Evolutionary conservation across 306 rosid species (phyloP).

Genomic region (Acacia crassicarpa): DNA sequence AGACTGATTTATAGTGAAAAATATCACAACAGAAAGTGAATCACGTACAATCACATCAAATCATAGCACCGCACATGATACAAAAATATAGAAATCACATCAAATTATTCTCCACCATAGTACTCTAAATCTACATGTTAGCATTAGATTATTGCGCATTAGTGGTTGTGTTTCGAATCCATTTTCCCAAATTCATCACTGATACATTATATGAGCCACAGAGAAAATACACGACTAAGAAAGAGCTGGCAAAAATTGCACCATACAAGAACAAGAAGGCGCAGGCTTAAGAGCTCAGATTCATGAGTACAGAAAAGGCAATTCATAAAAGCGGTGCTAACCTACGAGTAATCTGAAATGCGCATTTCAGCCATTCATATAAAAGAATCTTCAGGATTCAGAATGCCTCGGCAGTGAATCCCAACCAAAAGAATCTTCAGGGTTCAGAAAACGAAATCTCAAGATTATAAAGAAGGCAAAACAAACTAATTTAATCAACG

Average conservation of each 20-base stretch:
- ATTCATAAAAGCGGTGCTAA: background rate
- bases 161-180: slow-evolving; percentile 8
- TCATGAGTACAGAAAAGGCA: slow-evolving; percentile 30
- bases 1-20: slow-evolving; percentile 6
- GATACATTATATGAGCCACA: background rate
- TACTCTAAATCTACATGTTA: background rate
- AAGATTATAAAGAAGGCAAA: background rate
- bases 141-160: background rate
- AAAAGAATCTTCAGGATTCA: background rate
- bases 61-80: background rate
- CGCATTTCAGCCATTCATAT: background rate
- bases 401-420: background rate
- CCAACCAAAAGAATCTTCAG: background rate
- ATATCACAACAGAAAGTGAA: slow-evolving; percentile 12
- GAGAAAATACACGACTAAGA: background rate
- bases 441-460: background rate
- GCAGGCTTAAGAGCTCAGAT: slow-evolving; percentile 20
- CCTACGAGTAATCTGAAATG: slow-evolving; percentile 25
- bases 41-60: background rate
- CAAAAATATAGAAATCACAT: slow-evolving; percentile 8
- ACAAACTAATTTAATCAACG: background rate
- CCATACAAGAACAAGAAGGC: slow-evolving; percentile 9
- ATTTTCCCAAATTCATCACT: background rate
- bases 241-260: slow-evolving; percentile 8
- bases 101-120: background rate